These are phyloP conservation scores for Alliaria petiolata DNA, from an alignment of 345 rosid species.

Conservation along the genomic window DNA sequence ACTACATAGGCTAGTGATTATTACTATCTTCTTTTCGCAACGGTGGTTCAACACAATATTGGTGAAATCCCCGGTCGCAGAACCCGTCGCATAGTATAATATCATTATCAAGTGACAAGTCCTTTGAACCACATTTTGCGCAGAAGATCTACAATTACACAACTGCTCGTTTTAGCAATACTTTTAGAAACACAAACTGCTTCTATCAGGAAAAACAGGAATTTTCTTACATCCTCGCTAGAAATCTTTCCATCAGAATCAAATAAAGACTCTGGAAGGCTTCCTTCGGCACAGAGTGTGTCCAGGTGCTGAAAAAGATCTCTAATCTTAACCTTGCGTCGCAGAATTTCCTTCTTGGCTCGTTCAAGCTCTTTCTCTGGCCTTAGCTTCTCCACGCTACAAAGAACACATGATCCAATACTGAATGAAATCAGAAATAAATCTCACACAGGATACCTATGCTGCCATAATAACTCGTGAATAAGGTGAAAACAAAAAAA, in stretches of 20 bases:
- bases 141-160: conserved; percentile 76
- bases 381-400: conserved; percentile 88
- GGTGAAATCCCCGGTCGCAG: conserved; percentile 96
- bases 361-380: conserved; percentile 97
- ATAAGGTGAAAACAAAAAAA: background rate
- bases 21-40: conserved; percentile 86
- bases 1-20: conserved; percentile 30
- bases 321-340: conserved; percentile 71
- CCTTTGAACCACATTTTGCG: conserved; percentile 94
- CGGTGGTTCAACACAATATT: conserved; percentile 83
- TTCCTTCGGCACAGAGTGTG: conserved; percentile 76
- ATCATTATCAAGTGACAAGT: conserved; percentile 71
- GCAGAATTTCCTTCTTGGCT: conserved; percentile 73
- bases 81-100: conserved; percentile 95
- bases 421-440: background rate
- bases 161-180: conserved; percentile 28
- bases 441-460: background rate
- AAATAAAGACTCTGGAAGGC: conserved; percentile 70
- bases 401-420: conserved; percentile 10
- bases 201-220: background rate
- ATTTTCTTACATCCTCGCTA: conserved; percentile 81
- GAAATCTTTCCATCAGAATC: conserved; percentile 88
- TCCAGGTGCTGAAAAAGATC: conserved; percentile 79
- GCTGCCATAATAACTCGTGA: no score
- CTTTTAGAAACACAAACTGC: conserved; percentile 5